Evolutionary conservation across 2,329 filamentous ascomycete species (phyloP).

Genomic region (Pestalotiopsis sp.): DNA sequence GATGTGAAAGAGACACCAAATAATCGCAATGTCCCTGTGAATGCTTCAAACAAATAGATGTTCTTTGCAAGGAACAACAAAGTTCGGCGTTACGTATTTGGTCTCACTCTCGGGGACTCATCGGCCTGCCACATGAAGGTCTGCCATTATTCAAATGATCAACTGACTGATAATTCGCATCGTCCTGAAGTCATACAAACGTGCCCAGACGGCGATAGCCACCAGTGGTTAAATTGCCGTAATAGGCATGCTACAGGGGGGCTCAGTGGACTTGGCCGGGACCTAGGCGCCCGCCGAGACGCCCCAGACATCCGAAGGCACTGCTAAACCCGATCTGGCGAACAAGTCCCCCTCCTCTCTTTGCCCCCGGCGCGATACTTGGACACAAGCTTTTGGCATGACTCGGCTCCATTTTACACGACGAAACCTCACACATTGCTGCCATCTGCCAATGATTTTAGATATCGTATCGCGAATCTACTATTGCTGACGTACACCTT

Average conservation of each 20-base stretch:
- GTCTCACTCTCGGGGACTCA: too few relatives aligned
- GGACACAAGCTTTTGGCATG: neutral
- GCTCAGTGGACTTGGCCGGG: neutral
- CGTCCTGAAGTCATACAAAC: too few relatives aligned
- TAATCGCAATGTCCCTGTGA: neutral
- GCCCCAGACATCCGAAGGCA: neutral
- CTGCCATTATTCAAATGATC: too few relatives aligned
- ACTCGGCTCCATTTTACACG: neutral
- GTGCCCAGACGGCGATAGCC: too few relatives aligned
- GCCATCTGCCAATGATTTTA: neutral
- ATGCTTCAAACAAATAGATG: neutral
- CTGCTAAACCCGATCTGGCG: neutral
- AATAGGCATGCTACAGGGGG: neutral
- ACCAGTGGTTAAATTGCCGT: neutral
- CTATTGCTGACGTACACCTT: neutral
- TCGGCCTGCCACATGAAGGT: too few relatives aligned
- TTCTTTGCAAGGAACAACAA: too few relatives aligned
- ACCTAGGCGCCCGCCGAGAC: neutral
- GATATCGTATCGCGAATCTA: neutral
- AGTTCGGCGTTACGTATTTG: too few relatives aligned
- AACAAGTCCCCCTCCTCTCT: neutral
- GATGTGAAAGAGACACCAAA: neutral
- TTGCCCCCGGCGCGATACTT: neutral
- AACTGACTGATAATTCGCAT: too few relatives aligned
- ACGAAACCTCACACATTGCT: neutral